These are phyloP conservation scores for Tricholoma hemisulphureum DNA, from an alignment of 768 basidiomycete species.

Conservation along the genomic window DNA sequence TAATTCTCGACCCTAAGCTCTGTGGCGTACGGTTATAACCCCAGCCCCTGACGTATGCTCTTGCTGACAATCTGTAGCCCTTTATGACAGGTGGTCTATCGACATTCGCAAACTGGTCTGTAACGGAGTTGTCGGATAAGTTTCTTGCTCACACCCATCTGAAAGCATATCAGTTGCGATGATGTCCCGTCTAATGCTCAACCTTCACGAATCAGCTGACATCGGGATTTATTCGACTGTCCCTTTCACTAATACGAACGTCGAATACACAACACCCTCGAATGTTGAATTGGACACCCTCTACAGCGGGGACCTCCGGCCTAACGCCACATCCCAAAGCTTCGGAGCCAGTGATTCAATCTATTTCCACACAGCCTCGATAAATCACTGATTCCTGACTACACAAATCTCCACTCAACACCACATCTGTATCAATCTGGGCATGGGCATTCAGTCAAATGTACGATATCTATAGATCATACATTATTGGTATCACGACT, in stretches of 20 bases:
- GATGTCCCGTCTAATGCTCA: conserved; percentile 57
- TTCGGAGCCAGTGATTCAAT: background rate
- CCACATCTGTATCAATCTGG: background rate
- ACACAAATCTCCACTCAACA: background rate
- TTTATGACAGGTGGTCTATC: conserved; percentile 47
- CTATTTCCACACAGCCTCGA: background rate
- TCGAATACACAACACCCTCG: conserved; percentile 14
- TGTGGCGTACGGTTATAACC: conserved; percentile 21
- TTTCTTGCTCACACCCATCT: background rate
- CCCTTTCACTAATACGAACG: conserved; percentile 17
- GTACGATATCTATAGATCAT: background rate
- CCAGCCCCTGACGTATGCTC: background rate
- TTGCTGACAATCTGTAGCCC: conserved; percentile 29
- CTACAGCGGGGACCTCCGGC: conserved; percentile 13
- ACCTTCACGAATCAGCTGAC: conserved; percentile 44
- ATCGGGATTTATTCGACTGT: conserved; percentile 32
- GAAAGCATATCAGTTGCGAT: conserved; percentile 47
- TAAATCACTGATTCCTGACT: background rate
- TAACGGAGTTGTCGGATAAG: background rate
- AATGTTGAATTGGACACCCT: conserved; percentile 27
- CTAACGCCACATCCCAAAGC: background rate
- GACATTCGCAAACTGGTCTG: conserved; percentile 49
- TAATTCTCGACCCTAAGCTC: conserved; percentile 17
- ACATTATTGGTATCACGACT: background rate
- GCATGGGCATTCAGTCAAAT: background rate